Evolutionary conservation across 768 basidiomycete species (phyloP).

Genomic region (Hydnomerulius pinastri): DNA sequence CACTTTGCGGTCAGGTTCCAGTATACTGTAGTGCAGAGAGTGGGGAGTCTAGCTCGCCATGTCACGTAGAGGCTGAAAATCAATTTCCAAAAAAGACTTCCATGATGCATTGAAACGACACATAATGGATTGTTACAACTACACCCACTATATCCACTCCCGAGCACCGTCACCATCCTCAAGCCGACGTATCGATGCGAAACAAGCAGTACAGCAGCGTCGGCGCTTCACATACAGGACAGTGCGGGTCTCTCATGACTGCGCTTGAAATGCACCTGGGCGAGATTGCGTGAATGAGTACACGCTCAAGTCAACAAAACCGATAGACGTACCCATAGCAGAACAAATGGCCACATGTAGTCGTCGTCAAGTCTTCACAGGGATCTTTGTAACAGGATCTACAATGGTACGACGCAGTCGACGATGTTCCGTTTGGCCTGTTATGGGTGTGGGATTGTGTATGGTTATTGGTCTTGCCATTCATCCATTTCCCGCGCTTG

Average conservation of each 20-base stretch:
- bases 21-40: neutral
- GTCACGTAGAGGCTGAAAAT: too few relatives aligned
- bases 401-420: constrained; percentile 41
- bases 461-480: constrained; percentile 14
- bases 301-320: neutral
- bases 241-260: constrained; percentile 46
- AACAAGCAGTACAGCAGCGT: constrained; percentile 59
- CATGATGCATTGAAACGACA: too few relatives aligned
- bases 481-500: constrained; percentile 20
- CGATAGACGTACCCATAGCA: constrained; percentile 44
- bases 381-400: constrained; percentile 50
- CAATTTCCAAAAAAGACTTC: too few relatives aligned
- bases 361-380: constrained; percentile 57
- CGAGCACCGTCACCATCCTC: neutral
- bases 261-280: constrained; percentile 54
- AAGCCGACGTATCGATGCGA: constrained; percentile 44
- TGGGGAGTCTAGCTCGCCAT: too few relatives aligned
- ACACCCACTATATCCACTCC: neutral
- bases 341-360: constrained; percentile 66
- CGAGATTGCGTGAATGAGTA: constrained; percentile 2
- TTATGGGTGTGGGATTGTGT: neutral
- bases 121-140: neutral
- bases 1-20: too few relatives aligned
- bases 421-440: constrained; percentile 5
- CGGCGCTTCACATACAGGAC: constrained; percentile 54